Percentiles rank a stretch among this genome's conserved stretches.
Evolutionary conservation across 2,329 filamentous ascomycete genomes (phyloP).

Genomic region (Metarhizium sp.): DNA sequence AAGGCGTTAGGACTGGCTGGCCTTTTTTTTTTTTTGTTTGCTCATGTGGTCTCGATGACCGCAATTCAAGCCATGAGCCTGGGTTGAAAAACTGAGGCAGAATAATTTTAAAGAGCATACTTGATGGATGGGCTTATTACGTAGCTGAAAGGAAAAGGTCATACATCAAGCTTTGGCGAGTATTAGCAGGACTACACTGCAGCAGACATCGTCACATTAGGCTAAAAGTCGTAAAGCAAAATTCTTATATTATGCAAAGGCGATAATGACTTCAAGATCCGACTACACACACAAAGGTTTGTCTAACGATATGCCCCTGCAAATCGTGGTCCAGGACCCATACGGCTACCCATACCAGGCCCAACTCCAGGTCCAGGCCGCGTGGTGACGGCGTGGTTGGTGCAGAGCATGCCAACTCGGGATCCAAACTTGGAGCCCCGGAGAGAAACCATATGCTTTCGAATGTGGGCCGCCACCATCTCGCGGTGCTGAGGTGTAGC

Average conservation of each 20-base stretch:
- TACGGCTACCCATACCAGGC: conserved; percentile 48
- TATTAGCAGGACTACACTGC: background rate
- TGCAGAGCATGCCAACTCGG: conserved; percentile 96
- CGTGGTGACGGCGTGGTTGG: conserved; percentile 82
- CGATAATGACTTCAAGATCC: conserved; percentile 9
- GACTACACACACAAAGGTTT: conserved; percentile 3
- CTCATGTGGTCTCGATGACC: background rate
- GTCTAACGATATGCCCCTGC: conserved; percentile 46
- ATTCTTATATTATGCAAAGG: conserved; percentile 12
- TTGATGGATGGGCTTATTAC: background rate
- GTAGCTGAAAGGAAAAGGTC: background rate
- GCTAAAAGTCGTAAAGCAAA: conserved; percentile 5
- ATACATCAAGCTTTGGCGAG: background rate
- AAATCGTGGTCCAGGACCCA: conserved; percentile 51
- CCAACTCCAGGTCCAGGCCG: conserved; percentile 79
- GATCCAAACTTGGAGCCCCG: conserved; percentile 98
- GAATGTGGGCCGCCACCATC: conserved; percentile 84
- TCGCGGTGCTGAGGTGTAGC: conserved; percentile 83
- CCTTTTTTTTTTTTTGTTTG: background rate
- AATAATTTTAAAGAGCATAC: background rate
- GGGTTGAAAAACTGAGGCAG: background rate
- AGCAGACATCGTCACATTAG: background rate
- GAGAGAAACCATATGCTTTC: conserved; percentile 98
- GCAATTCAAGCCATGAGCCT: background rate
- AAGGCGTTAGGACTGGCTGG: background rate